Evolutionary conservation across 768 basidiomycete genomes (phyloP).

Genomic region (Kwoniella botswanensis): DNA sequence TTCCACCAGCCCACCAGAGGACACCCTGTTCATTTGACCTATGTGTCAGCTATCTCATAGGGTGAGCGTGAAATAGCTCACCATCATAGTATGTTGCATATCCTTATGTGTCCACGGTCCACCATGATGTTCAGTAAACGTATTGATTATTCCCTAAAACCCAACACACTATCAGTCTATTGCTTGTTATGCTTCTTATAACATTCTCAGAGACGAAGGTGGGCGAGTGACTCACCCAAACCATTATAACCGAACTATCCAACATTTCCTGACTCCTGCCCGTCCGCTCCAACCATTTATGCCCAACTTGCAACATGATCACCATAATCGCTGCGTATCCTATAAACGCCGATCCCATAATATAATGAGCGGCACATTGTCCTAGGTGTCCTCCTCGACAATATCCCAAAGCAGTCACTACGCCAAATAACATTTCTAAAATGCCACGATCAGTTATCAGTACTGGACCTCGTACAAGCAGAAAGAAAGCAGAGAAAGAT

Average conservation of each 20-base stretch:
- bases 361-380: conserved; percentile 68
- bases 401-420: conserved; percentile 70
- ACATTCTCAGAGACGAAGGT: no score
- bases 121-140: conserved; percentile 89
- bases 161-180: neutral
- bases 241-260: conserved; percentile 58
- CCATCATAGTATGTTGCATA: conserved; percentile 78
- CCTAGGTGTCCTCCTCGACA: conserved; percentile 77
- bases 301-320: conserved; percentile 75
- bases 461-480: neutral
- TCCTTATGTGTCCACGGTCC: conserved; percentile 84
- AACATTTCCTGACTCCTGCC: conserved; percentile 58
- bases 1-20: conserved; percentile 80
- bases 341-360: conserved; percentile 80
- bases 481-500: neutral
- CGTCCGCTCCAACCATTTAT: conserved; percentile 65
- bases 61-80: conserved; percentile 1
- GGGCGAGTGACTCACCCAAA: conserved; percentile 48
- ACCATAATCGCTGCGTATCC: conserved; percentile 83
- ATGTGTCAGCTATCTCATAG: neutral
- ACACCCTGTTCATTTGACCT: conserved; percentile 61
- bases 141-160: conserved; percentile 71
- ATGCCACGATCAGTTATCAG: neutral
- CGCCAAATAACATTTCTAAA: conserved; percentile 79
- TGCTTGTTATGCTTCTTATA: neutral